Evolutionary conservation across 805 yeast species (phyloP).

Genomic region (Metschnikowia gelsemii): DNA sequence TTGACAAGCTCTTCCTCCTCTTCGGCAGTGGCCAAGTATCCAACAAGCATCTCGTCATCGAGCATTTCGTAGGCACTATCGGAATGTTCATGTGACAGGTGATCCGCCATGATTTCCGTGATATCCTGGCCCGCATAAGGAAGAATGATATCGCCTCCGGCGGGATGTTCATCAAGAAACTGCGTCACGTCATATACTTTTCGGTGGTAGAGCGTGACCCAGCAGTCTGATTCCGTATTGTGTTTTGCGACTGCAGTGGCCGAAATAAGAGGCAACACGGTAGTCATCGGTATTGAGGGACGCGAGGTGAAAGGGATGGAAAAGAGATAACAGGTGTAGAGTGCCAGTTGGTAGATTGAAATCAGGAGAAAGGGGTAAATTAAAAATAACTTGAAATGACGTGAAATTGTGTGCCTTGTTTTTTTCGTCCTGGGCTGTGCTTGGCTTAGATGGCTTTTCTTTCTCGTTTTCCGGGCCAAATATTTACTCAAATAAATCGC

Average conservation of each 20-base stretch:
- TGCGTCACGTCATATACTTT: constrained; percentile 82
- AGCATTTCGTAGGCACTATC: constrained; percentile 84
- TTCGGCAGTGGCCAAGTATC: constrained; percentile 75
- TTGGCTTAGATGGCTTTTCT: no score
- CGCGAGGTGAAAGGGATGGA: neutral
- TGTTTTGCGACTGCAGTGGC: constrained; percentile 53
- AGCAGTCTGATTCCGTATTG: constrained; percentile 54
- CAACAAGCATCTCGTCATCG: constrained; percentile 76
- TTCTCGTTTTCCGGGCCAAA: no score
- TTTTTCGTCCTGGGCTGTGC: no score
- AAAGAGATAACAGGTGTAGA: no score
- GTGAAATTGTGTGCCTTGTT: no score
- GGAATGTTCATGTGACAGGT: constrained; percentile 71
- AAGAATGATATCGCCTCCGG: constrained; percentile 56
- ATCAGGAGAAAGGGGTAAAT: no score
- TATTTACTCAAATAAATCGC: no score
- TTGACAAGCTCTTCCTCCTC: constrained; percentile 72
- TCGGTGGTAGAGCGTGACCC: constrained; percentile 79
- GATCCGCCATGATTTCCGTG: constrained; percentile 76
- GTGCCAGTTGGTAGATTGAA: no score
- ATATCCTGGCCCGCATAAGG: constrained; percentile 61
- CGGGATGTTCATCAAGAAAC: constrained; percentile 73
- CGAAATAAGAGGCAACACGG: constrained; percentile 59
- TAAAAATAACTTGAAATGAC: no score
- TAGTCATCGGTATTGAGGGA: neutral